Percentiles rank a stretch among this genome's conserved stretches.
These are phyloP conservation scores for Marasmius oreades DNA, from an alignment of 1,284 basidiomycete genomes.

Conservation along the genomic window DNA sequence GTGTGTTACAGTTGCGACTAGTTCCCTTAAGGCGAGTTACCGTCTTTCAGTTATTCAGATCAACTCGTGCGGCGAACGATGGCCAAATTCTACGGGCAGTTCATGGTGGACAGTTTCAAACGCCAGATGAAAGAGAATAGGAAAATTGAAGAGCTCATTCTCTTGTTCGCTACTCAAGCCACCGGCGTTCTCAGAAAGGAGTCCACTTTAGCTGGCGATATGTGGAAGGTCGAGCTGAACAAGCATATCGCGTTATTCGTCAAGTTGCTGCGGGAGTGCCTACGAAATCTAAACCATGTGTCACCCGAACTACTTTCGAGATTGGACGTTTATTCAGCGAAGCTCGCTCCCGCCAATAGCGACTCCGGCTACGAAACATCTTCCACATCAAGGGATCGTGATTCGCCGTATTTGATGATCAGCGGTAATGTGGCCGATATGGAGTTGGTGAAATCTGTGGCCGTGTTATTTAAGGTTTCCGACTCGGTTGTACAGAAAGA, in stretches of 20 bases:
- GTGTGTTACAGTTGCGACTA: not conserved
- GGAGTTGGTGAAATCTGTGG: slow-evolving; percentile 71
- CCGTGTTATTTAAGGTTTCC: slow-evolving; percentile 72
- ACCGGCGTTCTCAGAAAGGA: slow-evolving; percentile 84
- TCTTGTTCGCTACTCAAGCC: slow-evolving; percentile 92
- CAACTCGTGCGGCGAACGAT: slow-evolving; percentile 84
- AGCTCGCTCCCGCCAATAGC: slow-evolving; percentile 61
- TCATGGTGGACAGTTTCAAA: slow-evolving; percentile 80
- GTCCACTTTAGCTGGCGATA: slow-evolving; percentile 70
- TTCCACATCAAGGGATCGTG: slow-evolving; percentile 53
- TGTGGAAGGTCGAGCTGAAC: slow-evolving; percentile 92
- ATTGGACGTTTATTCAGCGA: slow-evolving; percentile 80
- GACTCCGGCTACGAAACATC: slow-evolving; percentile 70
- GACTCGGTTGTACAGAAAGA: slow-evolving; percentile 70
- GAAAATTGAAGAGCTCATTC: slow-evolving; percentile 95
- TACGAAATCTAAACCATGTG: slow-evolving; percentile 70
- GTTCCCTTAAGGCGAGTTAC: not conserved
- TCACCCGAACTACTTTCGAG: slow-evolving; percentile 80
- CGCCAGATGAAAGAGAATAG: slow-evolving; percentile 93
- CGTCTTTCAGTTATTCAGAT: slow-evolving; percentile 69
- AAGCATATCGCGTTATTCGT: slow-evolving; percentile 88
- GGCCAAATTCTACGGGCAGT: slow-evolving; percentile 88
- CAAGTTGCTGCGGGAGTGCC: slow-evolving; percentile 77
- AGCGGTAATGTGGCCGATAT: slow-evolving; percentile 64
- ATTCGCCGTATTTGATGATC: slow-evolving; percentile 39